Evolutionary conservation across 306 rosid species (phyloP).

Genomic region (Malus orientalis): DNA sequence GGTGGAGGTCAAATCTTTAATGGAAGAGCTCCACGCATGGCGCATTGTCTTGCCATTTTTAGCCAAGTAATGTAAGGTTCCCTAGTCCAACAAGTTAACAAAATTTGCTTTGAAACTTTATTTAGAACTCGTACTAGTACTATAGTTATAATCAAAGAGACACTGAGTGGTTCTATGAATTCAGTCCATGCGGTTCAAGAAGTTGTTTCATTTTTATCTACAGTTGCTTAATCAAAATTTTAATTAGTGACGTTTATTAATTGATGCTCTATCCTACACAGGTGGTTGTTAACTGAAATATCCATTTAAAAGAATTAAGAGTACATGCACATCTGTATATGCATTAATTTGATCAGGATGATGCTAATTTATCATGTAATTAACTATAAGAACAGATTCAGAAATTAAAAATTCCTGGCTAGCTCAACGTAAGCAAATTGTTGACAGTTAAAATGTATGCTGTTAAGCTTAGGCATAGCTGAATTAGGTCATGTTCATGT

Average conservation of each 20-base stretch:
- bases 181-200: neutral
- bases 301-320: conserved; percentile 4
- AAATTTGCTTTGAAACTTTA: neutral
- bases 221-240: neutral
- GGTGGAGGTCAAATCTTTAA: neutral
- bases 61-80: neutral
- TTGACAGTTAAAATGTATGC: neutral
- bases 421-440: neutral
- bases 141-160: neutral
- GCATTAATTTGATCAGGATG: neutral
- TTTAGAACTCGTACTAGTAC: neutral
- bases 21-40: neutral
- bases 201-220: neutral
- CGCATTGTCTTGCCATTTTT: neutral
- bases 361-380: neutral
- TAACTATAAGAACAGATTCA: neutral
- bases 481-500: conserved; percentile 9
- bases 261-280: neutral
- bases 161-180: neutral
- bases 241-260: neutral
- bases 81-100: neutral
- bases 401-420: neutral
- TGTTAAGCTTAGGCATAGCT: neutral
- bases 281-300: conserved; percentile 12
- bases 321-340: neutral